Base-by-base conservation (phyloP, 2,329 filamentous ascomycete species). In the Aspergillus sp. region DNA sequence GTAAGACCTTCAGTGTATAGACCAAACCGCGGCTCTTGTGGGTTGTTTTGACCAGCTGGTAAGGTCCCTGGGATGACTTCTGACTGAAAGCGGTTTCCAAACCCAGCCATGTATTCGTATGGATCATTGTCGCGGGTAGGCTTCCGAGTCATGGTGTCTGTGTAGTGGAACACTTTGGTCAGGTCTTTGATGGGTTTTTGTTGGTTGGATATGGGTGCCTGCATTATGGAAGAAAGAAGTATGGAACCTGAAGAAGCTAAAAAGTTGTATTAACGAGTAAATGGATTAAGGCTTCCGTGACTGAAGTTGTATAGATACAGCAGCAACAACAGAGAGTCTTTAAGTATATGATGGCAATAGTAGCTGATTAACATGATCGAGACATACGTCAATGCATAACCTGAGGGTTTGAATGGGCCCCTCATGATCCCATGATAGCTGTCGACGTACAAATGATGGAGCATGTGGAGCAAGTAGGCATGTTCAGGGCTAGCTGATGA, bases 11-110 rank as follows among this genome's bases (percentile, higher is more conserved):
- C 73, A 1, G 72, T 70, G n/a, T 70, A 69, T 10, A 75, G 57
- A 1, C 72, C 73, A 54, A 70, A 71, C 0, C 71, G 68, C 23
- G 64, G 59, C 21, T 70, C 70, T 44, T 75, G 73, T 7, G 73
- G 73, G 38, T 70, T 72, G 54, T 74, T 75, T 58, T 71, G 70
- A 8, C 68, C 73, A 4, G 68, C 64, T 19, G 73, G 71, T 11
- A 70, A 57, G 8, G 70, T 72, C 0, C 72, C 72, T 5, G 71
- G 68, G 17, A 75, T 71, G 15, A 73, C 72, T 60, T 75, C 72
- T 4, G 71, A 71, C 53, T 71, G 68, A 57, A 66, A 66, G n/a
- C 67, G 65, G 55, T 73, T 74, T 4, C 70, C 70, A 60, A 70
- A 74, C 5, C 71, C 71, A 11, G 67, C 56, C 36, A 64, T 64